Percentiles rank a stretch among this genome's conserved stretches.
Conservation (phyloP, 345 rosid genomes). For the Gossypium mustelinum region DNA sequence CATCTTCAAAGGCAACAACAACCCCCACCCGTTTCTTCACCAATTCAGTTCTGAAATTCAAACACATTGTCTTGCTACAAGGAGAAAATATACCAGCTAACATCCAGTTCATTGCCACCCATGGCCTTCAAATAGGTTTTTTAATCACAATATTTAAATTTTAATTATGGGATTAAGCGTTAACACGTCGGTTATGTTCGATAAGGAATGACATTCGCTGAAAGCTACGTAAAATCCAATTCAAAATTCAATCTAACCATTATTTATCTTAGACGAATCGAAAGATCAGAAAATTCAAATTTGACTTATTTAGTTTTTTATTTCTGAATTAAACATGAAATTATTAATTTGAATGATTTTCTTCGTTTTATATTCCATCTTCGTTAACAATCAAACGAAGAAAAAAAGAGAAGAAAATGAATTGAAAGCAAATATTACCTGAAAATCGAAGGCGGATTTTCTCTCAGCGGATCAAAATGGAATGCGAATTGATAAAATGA, state of each 20-base stretch:
- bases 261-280: not conserved
- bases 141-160: not conserved
- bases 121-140: not conserved
- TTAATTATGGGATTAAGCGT: not conserved
- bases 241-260: not conserved
- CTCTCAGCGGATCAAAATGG: constrained; percentile 15
- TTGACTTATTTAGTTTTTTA: not conserved
- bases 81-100: not conserved
- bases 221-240: not conserved
- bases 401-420: not conserved
- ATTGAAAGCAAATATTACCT: constrained; percentile 22
- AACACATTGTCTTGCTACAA: not conserved
- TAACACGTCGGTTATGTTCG: not conserved
- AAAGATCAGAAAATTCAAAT: not conserved
- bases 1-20: constrained; percentile 12
- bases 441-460: constrained; percentile 5
- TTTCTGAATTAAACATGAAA: not conserved
- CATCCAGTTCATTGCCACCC: not conserved
- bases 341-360: not conserved
- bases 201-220: not conserved
- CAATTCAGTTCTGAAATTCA: constrained; percentile 2
- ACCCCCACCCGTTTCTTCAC: constrained; percentile 12
- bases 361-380: not conserved
- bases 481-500: not conserved
- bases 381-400: not conserved